phyloP scores from a whole-genome alignment of 331 rosid genomes.

The Rosa hybrid region DNA sequence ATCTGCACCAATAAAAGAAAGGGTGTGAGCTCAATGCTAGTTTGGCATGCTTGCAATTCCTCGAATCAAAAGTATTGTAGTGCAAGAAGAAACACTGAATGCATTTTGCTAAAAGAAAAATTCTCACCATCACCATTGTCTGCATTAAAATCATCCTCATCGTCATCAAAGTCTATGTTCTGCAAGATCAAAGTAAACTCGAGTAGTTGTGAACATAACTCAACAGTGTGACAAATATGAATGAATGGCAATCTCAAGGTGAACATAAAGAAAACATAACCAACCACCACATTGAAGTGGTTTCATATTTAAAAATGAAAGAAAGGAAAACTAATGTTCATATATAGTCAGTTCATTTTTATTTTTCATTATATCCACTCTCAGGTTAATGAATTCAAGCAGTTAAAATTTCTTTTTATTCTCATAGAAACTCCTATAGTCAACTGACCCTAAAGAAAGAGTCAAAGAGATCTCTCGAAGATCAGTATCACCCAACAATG shows the following conservation, averaged over 20 bases:
- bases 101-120: background rate
- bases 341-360: background rate
- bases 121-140: slow-evolving; percentile 25
- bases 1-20: background rate
- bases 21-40: background rate
- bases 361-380: background rate
- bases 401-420: background rate
- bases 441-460: background rate
- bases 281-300: background rate
- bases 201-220: background rate
- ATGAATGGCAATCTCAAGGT: background rate
- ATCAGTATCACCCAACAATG: background rate
- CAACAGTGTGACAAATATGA: background rate
- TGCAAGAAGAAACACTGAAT: background rate
- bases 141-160: slow-evolving; percentile 31
- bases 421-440: background rate
- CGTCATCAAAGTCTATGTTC: slow-evolving; percentile 31
- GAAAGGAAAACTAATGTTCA: background rate
- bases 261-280: background rate
- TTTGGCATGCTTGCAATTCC: background rate
- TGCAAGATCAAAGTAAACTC: slow-evolving; percentile 19
- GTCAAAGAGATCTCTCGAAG: background rate
- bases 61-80: background rate
- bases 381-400: background rate
- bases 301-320: background rate